A percentile compares a stretch with the other conserved stretches of the same genome.
Evolutionary conservation across 164 flowering plant genomes (phyloP).

Genomic region (Vitis labrusca): DNA sequence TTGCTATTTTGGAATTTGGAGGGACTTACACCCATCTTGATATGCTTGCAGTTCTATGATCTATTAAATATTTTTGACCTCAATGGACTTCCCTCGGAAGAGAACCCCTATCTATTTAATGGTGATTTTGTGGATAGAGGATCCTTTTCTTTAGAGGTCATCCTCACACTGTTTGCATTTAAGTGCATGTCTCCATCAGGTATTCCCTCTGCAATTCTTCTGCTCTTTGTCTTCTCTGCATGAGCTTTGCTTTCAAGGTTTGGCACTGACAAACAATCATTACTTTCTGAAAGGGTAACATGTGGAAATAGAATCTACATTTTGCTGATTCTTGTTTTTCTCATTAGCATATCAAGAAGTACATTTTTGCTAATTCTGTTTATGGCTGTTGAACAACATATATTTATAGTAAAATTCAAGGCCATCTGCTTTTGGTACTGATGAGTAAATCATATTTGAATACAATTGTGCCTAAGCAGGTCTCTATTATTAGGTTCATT

Average conservation of each 20-base stretch:
- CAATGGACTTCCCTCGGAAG: conserved; percentile 96
- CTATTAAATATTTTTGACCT: conserved; percentile 93
- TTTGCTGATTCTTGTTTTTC: too few species aligned
- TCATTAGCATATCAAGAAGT: too few species aligned
- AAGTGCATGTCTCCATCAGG: conserved; percentile 98
- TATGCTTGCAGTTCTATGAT: conserved; percentile 83
- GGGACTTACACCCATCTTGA: neutral
- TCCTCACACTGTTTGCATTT: conserved; percentile 92
- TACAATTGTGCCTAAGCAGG: too few species aligned
- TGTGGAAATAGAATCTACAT: too few species aligned
- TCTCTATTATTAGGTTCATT: too few species aligned
- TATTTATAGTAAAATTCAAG: too few species aligned
- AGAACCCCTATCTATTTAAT: conserved; percentile 94
- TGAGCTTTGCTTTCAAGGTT: neutral
- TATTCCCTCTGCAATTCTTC: conserved; percentile 17
- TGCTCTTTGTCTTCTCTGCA: neutral
- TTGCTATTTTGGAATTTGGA: conserved; percentile 3
- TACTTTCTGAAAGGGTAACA: too few species aligned
- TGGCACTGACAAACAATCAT: too few species aligned
- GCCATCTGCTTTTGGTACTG: too few species aligned
- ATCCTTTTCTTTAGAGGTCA: conserved; percentile 93
- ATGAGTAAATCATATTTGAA: too few species aligned
- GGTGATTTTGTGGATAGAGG: conserved; percentile 99
- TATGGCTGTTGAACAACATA: too few species aligned
- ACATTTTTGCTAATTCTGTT: too few species aligned